These are phyloP conservation scores for Aspergillus fumigatiaffinis DNA, from an alignment of 2,329 filamentous ascomycete species.

Conservation along the genomic window DNA sequence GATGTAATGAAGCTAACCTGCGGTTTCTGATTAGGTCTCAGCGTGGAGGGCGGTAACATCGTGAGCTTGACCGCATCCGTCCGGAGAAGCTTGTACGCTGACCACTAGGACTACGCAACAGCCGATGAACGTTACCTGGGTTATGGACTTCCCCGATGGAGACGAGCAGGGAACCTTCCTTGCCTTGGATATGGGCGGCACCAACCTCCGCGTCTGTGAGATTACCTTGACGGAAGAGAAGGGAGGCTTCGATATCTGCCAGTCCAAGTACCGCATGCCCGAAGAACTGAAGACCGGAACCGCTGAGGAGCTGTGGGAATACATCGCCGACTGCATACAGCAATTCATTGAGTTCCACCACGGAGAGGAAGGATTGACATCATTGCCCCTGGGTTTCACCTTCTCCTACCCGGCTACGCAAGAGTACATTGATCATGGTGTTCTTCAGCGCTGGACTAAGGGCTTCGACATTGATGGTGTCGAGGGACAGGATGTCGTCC, in stretches of 20 bases:
- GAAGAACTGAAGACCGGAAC: constrained; percentile 84
- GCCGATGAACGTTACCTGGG: constrained; percentile 99
- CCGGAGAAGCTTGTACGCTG: not conserved
- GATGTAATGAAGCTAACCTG: not conserved
- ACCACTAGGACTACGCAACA: constrained; percentile 34
- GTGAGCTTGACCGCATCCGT: constrained; percentile 51
- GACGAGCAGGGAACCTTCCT: constrained; percentile 83
- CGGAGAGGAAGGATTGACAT: constrained; percentile 56
- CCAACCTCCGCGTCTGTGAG: constrained; percentile 91
- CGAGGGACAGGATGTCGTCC: constrained; percentile 85
- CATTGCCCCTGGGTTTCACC: constrained; percentile 81
- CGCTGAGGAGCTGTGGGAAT: constrained; percentile 86
- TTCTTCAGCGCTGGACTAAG: constrained; percentile 95
- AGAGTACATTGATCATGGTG: constrained; percentile 86
- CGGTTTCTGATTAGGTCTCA: constrained; percentile 58
- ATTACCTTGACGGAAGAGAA: constrained; percentile 83
- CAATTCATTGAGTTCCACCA: constrained; percentile 89
- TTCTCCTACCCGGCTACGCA: constrained; percentile 95
- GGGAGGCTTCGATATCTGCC: constrained; percentile 89
- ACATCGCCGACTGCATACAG: constrained; percentile 86
- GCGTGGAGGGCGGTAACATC: constrained; percentile 85
- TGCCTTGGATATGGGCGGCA: constrained; percentile 92
- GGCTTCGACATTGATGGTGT: constrained; percentile 92
- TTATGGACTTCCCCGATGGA: constrained; percentile 83
- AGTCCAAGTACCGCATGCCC: constrained; percentile 94